Base-by-base conservation (phyloP, 169 alveolate genomes). In the Plasmodium berghei region DNA sequence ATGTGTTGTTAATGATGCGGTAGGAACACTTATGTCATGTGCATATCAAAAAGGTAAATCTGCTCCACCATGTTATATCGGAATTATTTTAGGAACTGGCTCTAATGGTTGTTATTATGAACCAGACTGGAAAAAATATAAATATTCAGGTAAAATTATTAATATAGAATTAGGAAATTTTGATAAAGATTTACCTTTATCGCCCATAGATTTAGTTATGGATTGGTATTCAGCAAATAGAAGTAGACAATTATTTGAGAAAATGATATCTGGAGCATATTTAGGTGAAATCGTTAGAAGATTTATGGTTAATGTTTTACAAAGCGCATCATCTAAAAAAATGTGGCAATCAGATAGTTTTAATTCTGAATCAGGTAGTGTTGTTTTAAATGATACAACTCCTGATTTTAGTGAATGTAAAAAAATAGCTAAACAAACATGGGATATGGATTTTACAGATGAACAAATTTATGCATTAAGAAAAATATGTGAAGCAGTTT, bases 71-170 rank as follows among this genome's bases (percentile, higher is more conserved):
- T 95, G 97, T 63, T 72, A 80, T 24, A 87, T 96, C 34, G 98
- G 98, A 1, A 89, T 96, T 20, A 96, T 96, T 20, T 72, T 96
- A 28, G 98, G 98, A 46, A 96, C 98, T 2, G 98, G 98, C 5
- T 87, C 94, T 52, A 96, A 96, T 89, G 94, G 95, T 48, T 96
- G 98, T 80, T 96, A 96, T 69, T 89, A 91, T 59, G 98, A 96
- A 86, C 97, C 96, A n/a, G 95, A 94, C 9, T 93, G 96, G 70
- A 61, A 62, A 34, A 64, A 77, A 64, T 94, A 93, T 70, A 97
- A 97, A 18, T 96, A 96, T 88, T 55, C 88, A 28, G 98, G 98
- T 34, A 70, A 83, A 49, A 83, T 96, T 61, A 93, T 96, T 55
- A 96, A 96, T 92, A 93, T 96, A 48, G 98, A 96, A 69, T 93